Conservation (phyloP, 116 monocot species). For the Thalassia testudinum region DNA sequence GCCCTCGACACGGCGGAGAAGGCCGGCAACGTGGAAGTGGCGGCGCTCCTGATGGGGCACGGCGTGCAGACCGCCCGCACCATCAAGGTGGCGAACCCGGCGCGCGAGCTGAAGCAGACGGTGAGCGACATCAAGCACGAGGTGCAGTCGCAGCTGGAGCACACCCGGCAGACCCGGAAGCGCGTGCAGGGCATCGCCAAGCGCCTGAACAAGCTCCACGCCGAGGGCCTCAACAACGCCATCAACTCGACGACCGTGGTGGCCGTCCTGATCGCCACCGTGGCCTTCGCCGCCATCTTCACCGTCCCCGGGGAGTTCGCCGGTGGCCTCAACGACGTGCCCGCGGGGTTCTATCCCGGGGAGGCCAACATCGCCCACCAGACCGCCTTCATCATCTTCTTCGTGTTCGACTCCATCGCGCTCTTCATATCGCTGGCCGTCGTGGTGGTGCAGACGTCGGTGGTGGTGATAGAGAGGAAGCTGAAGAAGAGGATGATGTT, state of each 20-base stretch:
- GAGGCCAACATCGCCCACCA: constrained; percentile 50
- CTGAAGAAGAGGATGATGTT: constrained; percentile 88
- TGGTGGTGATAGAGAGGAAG: constrained; percentile 67
- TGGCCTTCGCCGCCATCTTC: constrained; percentile 83
- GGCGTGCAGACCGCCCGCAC: constrained; percentile 14
- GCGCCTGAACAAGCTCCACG: constrained; percentile 39
- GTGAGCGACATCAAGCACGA: constrained; percentile 58
- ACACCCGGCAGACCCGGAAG: constrained; percentile 31
- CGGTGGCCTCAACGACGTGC: constrained; percentile 6
- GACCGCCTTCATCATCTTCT: constrained; percentile 64
- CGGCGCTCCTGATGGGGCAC: constrained; percentile 9
- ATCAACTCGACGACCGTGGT: constrained; percentile 83
- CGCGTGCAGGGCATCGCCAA: constrained; percentile 48
- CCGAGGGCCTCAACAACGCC: constrained; percentile 64
- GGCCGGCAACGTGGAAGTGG: constrained; percentile 11
- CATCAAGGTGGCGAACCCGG: constrained; percentile 19
- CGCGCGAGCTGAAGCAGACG: constrained; percentile 39
- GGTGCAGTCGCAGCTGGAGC: constrained; percentile 42
- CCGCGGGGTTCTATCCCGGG: constrained; percentile 30
- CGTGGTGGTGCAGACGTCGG: constrained; percentile 89
- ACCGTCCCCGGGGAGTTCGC: constrained; percentile 58
- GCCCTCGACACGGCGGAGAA: constrained; percentile 33
- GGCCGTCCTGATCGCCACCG: constrained; percentile 76
- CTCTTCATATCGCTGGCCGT: constrained; percentile 81
- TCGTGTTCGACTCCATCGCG: constrained; percentile 58